phyloP scores from a whole-genome alignment of 1,139 yeast species.

The Debaryomyces sp. region DNA sequence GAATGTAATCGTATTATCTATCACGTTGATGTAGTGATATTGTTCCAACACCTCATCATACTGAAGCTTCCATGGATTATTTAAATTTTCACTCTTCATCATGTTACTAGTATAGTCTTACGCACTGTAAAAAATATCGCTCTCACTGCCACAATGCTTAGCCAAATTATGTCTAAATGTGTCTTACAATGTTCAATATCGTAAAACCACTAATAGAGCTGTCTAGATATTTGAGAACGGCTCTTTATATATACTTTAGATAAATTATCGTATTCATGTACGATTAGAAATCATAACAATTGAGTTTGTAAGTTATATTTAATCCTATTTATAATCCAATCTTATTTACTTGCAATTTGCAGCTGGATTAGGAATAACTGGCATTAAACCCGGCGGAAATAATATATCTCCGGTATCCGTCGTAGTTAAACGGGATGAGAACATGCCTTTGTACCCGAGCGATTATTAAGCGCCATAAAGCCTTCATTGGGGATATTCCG shows the following conservation, averaged over 20 bases:
- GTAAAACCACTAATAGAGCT: neutral
- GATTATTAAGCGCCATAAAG: constrained; percentile 1
- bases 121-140: neutral
- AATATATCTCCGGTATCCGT: neutral
- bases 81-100: neutral
- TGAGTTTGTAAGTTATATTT: neutral
- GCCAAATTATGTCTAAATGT: neutral
- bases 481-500: neutral
- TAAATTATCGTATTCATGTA: neutral
- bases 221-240: neutral
- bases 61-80: constrained; percentile 23
- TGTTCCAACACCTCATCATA: constrained; percentile 40
- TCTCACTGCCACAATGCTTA: neutral
- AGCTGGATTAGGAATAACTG: constrained; percentile 1
- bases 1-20: constrained; percentile 36
- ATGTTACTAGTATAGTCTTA: neutral
- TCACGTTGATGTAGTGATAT: constrained; percentile 38
- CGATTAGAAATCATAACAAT: neutral
- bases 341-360: constrained; percentile 1
- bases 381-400: constrained; percentile 1
- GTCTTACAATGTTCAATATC: neutral
- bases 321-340: neutral
- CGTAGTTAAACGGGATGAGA: neutral
- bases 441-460: neutral
- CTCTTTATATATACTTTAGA: neutral